Base-by-base conservation (phyloP, 83 land plant species). In the Larix sibirica region DNA sequence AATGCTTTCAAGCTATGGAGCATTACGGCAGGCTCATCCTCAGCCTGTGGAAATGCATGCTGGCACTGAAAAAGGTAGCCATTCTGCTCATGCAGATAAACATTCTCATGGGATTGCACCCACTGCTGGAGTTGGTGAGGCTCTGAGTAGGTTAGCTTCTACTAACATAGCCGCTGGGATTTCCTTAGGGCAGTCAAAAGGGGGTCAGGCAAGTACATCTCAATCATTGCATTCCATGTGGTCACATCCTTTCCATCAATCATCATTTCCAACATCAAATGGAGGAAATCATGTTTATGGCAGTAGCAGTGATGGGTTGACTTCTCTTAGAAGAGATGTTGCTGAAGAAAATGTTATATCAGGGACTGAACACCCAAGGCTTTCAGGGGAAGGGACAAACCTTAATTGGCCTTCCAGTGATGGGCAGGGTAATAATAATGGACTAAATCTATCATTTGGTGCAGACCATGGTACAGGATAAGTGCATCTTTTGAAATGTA, bases 91-190 rank as follows among this genome's bases (percentile, higher is more conserved):
- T 44, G 77, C 54, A 40, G 77, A 42, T 23, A 73, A 73, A 42
- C 16, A n/a, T 73, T 73, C 77, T 20, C 77, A 73, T 73, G 77
- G 77, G 44, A 42, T 50, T 42, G 21, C 26, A 21, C 77, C 77
- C 4, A 10, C 77, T 20, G n/a, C 54, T 73, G 54, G 54, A 42
- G 77, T 73, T 73, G 77, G 77, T 56, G 77, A 73, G 77, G 77
- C 77, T 73, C n/a, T 73, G 44, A 73, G 54, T 73, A 73, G 77
- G 77, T n/a, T 73, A 42, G 77, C 77, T 73, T 73, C 77, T 73
- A n/a, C 56, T 73, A 38, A 73, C 21, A 73, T 42, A 73, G 26
- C 24, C 21, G n/a, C 77, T 7, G 77, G 77, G 54, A 42, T 73
- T 44, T 73, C 77, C 56, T 40, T 73, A 50, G 77, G 40, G 40